Evolutionary conservation across 768 basidiomycete species (phyloP), one percentile per base, ranked within the genome.

Genomic region (Pleurotus citrinopileatus): DNA sequence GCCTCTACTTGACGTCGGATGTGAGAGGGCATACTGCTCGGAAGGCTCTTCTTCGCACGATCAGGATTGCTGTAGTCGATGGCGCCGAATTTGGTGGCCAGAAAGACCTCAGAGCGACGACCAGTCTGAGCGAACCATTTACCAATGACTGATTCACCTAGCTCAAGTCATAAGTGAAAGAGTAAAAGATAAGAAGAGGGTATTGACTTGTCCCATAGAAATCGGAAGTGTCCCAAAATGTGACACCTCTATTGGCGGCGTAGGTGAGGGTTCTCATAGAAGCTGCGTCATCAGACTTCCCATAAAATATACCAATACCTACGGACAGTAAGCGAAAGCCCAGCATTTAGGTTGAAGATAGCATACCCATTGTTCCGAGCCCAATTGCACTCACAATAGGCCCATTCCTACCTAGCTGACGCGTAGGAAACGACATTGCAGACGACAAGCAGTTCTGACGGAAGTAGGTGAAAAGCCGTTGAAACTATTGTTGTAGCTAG

Each of bases 51-150:
- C n/a, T n/a, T n/a, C n/a, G n/a, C 23, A 6, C 19, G 27, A 13
- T 57, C 48, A 9, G 43, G 26, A 26, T 22, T 17, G 17, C 54
- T 43, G 42, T 59, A 3, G 69, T 65, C 12, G 20, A 70, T 61
- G 3, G 65, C 59, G 12, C 78, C 79, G 42, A 78, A 80, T 63
- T 82, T 83, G 26, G 80, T 81, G 3, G 79, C 80, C 9, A 83
- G 70, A 66, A 81, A 82, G 19, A 82, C 78, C 10, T 78, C 67
- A 47, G 60, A 60, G 12, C 77, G 66, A 56, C 77, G 77, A 5
- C 77, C 77, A 2, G 67, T 77, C 17, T 40, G 10, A n/a, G 38
- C 17, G 17, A 40, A 40, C 38, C 38, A 40, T 19, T 40, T 40
- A 7, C 38, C 38, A 7, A 40, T 12, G 19, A 40, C 7, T 9